phyloP scores from a whole-genome alignment of 208 protist species.

The Leishmania major region DNA sequence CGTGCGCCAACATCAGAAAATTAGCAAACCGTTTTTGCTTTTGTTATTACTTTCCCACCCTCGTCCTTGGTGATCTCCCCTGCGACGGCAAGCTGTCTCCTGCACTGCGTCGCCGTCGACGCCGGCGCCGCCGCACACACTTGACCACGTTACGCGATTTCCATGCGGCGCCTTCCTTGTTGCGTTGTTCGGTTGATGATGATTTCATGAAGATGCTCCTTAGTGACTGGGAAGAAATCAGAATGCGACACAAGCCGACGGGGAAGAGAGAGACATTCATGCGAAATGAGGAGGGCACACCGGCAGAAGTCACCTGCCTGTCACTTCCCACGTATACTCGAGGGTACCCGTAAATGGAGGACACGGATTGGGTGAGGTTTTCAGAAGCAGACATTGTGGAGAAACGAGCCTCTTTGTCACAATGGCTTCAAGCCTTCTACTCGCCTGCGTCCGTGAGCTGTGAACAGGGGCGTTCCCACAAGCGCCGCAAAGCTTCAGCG shows the following conservation, averaged over 20 bases:
- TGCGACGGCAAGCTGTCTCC: neutral
- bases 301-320: neutral
- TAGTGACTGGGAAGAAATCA: neutral
- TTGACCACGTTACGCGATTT: neutral
- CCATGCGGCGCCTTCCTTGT: neutral
- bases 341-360: neutral
- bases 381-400: neutral
- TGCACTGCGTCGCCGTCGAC: neutral
- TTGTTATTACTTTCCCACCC: slow-evolving; percentile 10
- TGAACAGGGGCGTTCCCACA: neutral
- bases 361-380: neutral
- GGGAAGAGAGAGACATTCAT: neutral
- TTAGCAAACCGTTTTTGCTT: slow-evolving; percentile 65
- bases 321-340: neutral
- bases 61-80: slow-evolving; percentile 30
- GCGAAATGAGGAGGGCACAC: neutral
- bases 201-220: neutral
- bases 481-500: neutral
- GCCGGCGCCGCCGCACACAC: neutral
- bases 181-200: neutral
- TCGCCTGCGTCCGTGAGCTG: neutral
- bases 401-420: too few species aligned
- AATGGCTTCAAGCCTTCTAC: neutral
- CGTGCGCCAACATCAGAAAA: slow-evolving; percentile 43
- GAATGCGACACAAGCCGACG: neutral